phyloP scores from a whole-genome alignment of 345 rosid genomes.

The Lagerstroemia speciosa region DNA sequence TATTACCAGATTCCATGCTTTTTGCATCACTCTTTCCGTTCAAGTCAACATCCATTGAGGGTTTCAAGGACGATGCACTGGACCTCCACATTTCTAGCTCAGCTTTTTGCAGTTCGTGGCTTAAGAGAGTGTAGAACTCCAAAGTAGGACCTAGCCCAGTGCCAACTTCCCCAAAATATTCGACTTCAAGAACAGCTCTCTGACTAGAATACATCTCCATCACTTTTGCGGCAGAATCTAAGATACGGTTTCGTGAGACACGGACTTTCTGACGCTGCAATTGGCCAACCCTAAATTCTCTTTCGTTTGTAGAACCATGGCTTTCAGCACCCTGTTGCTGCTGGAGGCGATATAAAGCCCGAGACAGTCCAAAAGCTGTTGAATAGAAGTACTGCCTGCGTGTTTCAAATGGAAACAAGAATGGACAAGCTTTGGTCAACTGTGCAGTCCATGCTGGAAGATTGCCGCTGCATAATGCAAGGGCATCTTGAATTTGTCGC shows the following conservation, averaged over 20 bases:
- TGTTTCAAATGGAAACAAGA: conserved; percentile 94
- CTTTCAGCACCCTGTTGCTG: conserved; percentile 99
- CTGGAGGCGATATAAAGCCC: conserved; percentile 93
- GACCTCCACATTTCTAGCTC: conserved; percentile 96
- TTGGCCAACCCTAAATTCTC: conserved; percentile 93
- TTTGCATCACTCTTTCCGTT: conserved; percentile 43
- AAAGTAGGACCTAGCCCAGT: conserved; percentile 98
- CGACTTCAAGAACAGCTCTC: conserved; percentile 97
- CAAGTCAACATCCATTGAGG: conserved; percentile 47
- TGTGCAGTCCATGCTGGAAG: conserved; percentile 98
- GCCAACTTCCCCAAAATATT: conserved; percentile 99
- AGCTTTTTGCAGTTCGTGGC: conserved; percentile 85
- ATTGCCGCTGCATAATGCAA: conserved; percentile 97
- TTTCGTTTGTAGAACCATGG: conserved; percentile 65
- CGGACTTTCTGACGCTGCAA: conserved; percentile 99
- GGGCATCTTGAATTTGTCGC: conserved; percentile 96
- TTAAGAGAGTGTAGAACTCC: conserved; percentile 91
- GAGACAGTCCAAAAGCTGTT: conserved; percentile 97
- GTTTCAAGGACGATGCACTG: conserved; percentile 36
- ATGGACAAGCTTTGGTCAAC: conserved; percentile 93
- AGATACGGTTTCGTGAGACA: conserved; percentile 86
- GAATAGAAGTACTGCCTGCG: conserved; percentile 94
- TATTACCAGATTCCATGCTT: conserved; percentile 29
- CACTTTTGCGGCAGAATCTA: conserved; percentile 98
- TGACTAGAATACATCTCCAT: conserved; percentile 99